phyloP scores from a whole-genome alignment of 2,329 filamentous ascomycete genomes.

The Botrytis squamosa region DNA sequence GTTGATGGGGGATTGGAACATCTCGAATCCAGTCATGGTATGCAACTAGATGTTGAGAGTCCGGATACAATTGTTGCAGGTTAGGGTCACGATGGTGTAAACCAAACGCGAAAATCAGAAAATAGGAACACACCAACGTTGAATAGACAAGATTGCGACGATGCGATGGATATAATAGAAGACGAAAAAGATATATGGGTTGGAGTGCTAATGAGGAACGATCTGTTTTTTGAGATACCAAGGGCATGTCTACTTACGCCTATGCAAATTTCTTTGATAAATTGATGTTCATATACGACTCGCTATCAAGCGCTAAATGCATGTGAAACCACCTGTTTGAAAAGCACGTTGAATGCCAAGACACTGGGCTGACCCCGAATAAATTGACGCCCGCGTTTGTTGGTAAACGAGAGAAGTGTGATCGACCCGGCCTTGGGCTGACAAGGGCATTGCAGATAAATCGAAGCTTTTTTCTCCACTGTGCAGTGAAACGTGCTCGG shows the following conservation, averaged over 20 bases:
- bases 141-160: not conserved
- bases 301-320: not conserved
- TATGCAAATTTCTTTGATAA: not conserved
- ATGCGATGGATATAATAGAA: not conserved
- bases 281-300: not conserved
- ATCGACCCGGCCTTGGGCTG: not conserved
- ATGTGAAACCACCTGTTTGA: not conserved
- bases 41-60: conserved; percentile 35
- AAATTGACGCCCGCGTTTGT: conserved; percentile 4
- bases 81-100: conserved; percentile 17
- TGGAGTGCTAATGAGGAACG: not conserved
- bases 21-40: conserved; percentile 20
- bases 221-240: conserved; percentile 6
- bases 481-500: not conserved
- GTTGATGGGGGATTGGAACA: conserved; percentile 18
- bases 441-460: not conserved
- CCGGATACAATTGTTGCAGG: conserved; percentile 34
- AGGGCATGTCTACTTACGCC: not conserved
- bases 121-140: not conserved
- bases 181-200: not conserved
- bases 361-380: not conserved
- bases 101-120: not conserved
- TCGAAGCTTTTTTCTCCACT: not conserved
- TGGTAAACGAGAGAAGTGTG: conserved; percentile 11
- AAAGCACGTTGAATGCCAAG: conserved; percentile 4